phyloP scores from a whole-genome alignment of 2,329 filamentous ascomycete species.

The Monilinia laxa region DNA sequence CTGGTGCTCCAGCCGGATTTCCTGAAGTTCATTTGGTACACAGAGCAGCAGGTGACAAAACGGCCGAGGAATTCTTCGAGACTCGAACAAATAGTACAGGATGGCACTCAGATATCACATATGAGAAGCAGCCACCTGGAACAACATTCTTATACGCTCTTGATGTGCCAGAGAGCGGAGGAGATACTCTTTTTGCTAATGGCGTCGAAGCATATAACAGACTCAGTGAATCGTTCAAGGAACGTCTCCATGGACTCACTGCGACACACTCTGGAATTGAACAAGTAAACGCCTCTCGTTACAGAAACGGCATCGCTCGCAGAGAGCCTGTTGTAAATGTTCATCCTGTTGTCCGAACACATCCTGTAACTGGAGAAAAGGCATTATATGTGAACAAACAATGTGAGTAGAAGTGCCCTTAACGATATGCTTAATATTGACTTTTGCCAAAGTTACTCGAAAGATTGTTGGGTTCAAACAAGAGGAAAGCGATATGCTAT shows the following conservation, averaged over 20 bases:
- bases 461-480: slow-evolving; percentile 81
- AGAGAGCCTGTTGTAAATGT: slow-evolving; percentile 72
- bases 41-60: slow-evolving; percentile 64
- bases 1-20: slow-evolving; percentile 69
- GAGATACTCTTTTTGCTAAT: slow-evolving; percentile 82
- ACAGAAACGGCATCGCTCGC: slow-evolving; percentile 67
- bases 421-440: slow-evolving; percentile 18
- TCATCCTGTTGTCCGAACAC: slow-evolving; percentile 78
- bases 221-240: slow-evolving; percentile 74
- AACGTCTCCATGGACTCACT: slow-evolving; percentile 75
- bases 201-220: slow-evolving; percentile 78
- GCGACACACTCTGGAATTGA: slow-evolving; percentile 81
- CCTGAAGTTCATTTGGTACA: slow-evolving; percentile 79
- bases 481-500: slow-evolving; percentile 75
- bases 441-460: slow-evolving; percentile 62
- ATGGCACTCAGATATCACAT: slow-evolving; percentile 88
- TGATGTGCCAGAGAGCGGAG: slow-evolving; percentile 76
- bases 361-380: slow-evolving; percentile 82
- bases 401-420: slow-evolving; percentile 53
- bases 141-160: slow-evolving; percentile 88
- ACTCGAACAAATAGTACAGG: slow-evolving; percentile 76
- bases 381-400: slow-evolving; percentile 80
- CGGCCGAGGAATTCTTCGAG: slow-evolving; percentile 60
- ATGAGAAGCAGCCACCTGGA: slow-evolving; percentile 83
- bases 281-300: slow-evolving; percentile 70